A percentile compares a stretch with the other conserved stretches of the same genome.
Conservation (phyloP, 2,329 filamentous ascomycete genomes). For the Pseudogymnoascus sp. region DNA sequence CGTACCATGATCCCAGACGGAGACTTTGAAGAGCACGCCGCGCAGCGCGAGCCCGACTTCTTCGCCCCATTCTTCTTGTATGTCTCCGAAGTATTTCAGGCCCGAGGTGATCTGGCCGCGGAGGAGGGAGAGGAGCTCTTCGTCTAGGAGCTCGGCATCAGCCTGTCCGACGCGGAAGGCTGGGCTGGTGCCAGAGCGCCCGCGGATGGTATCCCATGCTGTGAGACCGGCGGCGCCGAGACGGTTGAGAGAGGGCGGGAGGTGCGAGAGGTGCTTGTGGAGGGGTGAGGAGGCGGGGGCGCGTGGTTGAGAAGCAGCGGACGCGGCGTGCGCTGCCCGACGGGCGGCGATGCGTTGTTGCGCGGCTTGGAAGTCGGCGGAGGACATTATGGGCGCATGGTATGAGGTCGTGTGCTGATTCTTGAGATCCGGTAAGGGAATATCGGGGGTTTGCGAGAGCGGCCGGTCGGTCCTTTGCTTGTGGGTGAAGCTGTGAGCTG, state of each 20-base stretch:
- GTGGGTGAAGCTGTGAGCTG: neutral
- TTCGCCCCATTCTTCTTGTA: constrained; percentile 77
- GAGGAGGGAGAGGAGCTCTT: constrained; percentile 79
- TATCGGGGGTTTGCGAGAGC: neutral
- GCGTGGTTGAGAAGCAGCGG: constrained; percentile 43
- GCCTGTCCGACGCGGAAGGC: constrained; percentile 92
- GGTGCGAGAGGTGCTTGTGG: constrained; percentile 35
- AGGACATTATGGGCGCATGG: constrained; percentile 23
- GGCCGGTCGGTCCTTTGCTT: neutral
- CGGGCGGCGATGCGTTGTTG: constrained; percentile 79
- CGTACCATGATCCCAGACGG: constrained; percentile 74
- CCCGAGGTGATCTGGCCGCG: constrained; percentile 80
- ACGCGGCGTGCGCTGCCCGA: constrained; percentile 64
- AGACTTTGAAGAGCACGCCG: constrained; percentile 82
- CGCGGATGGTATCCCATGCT: constrained; percentile 62
- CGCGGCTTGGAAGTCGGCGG: constrained; percentile 64
- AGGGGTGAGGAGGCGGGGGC: constrained; percentile 43
- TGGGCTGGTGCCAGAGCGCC: constrained; percentile 70
- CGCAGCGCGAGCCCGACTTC: constrained; percentile 76
- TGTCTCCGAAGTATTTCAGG: constrained; percentile 71
- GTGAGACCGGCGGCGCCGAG: constrained; percentile 40
- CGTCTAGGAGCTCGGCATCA: constrained; percentile 88
- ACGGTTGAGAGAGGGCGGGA: constrained; percentile 55
- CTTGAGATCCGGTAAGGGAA: neutral
- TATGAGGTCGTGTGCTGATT: neutral